Evolutionary conservation across 2,329 filamentous ascomycete species (phyloP).

Genomic region (Colletotrichum spaethianum): DNA sequence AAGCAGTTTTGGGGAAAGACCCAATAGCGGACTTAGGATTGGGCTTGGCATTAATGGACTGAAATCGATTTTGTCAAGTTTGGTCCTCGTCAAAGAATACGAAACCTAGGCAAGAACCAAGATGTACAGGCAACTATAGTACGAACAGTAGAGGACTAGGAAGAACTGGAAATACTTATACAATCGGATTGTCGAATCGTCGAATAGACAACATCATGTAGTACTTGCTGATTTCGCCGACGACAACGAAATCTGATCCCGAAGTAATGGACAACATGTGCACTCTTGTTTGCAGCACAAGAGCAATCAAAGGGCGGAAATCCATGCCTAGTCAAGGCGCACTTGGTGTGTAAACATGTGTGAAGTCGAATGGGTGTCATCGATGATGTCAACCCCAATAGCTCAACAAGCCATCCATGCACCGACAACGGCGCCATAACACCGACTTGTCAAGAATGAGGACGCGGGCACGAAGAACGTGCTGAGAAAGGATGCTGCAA

Average conservation of each 20-base stretch:
- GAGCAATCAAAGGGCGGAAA: background rate
- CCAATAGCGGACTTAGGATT: background rate
- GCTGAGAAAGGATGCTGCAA: no score
- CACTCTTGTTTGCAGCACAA: background rate
- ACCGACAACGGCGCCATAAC: background rate
- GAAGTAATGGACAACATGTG: background rate
- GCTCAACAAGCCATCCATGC: background rate
- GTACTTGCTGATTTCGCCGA: no score
- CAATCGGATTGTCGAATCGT: no score
- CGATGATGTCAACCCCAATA: background rate
- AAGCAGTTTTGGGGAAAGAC: background rate
- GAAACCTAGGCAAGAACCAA: no score
- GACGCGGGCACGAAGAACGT: background rate
- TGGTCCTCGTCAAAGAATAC: background rate
- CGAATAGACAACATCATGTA: no score
- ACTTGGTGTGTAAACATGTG: background rate
- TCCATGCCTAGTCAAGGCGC: background rate
- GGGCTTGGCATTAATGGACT: background rate
- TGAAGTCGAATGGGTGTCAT: background rate
- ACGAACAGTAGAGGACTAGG: no score
- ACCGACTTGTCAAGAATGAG: background rate
- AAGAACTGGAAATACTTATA: no score
- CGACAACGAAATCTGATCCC: no score
- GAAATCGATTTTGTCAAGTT: background rate
- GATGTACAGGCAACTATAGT: no score